Percentiles rank a stretch among this genome's conserved stretches.
Evolutionary conservation across 1,139 yeast species (phyloP).

Genomic region (Yamadazyma diddensiae): DNA sequence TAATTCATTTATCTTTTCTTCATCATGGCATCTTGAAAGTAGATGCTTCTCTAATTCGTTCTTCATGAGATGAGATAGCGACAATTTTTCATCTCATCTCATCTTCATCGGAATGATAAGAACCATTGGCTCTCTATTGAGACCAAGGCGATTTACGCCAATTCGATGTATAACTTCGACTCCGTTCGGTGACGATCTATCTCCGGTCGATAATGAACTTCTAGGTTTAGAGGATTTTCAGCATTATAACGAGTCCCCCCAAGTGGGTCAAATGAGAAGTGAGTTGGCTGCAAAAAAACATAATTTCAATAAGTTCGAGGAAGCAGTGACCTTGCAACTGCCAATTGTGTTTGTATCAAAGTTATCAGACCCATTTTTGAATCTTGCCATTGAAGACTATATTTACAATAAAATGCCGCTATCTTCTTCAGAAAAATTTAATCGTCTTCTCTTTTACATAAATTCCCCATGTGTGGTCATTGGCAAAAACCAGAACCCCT

Average conservation of each 20-base stretch:
- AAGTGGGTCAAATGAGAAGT: constrained; percentile 17
- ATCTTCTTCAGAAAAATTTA: constrained; percentile 24
- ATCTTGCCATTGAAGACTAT: constrained; percentile 81
- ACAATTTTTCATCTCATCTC: no score
- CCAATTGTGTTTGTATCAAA: constrained; percentile 43
- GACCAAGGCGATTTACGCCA: neutral
- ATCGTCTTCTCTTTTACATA: constrained; percentile 66
- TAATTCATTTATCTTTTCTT: constrained; percentile 45
- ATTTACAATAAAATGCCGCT: constrained; percentile 65
- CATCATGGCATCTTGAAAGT: constrained; percentile 49
- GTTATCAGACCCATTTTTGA: constrained; percentile 64
- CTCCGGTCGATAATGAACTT: constrained; percentile 31
- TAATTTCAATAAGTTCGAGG: constrained; percentile 10
- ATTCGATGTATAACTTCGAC: constrained; percentile 14
- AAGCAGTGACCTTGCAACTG: constrained; percentile 15
- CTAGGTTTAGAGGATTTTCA: constrained; percentile 40
- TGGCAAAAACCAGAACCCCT: constrained; percentile 96
- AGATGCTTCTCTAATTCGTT: constrained; percentile 50
- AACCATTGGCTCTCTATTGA: no score
- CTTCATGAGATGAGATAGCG: constrained; percentile 12
- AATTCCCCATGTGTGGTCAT: constrained; percentile 86
- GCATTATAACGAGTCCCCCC: constrained; percentile 35
- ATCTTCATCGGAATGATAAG: no score
- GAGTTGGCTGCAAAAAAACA: neutral
- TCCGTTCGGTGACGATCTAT: constrained; percentile 43